Evolutionary conservation across 148 eudicot genomes (phyloP).

Genomic region (Camellia japonica): DNA sequence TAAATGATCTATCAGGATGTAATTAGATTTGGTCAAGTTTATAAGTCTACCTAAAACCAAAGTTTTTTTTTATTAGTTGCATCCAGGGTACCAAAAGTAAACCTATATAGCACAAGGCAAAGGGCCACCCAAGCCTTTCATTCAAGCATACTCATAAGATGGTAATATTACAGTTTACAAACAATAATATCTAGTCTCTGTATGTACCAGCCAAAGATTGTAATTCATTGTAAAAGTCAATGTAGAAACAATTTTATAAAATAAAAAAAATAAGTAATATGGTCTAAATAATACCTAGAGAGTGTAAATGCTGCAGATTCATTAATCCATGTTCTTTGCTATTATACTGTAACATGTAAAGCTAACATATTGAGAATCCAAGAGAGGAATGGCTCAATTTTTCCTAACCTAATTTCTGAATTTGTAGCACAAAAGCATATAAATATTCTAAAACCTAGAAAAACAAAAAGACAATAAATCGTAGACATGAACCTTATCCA

Average conservation of each 20-base stretch:
- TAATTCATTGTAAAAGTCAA: not conserved
- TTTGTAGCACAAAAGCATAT: not conserved
- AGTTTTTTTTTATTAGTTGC: not conserved
- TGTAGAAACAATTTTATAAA: not conserved
- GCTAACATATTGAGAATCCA: not conserved
- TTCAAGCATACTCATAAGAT: not conserved
- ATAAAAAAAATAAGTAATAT: not conserved
- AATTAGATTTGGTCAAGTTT: not conserved
- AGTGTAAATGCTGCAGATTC: not conserved
- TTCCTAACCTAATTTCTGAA: not conserved
- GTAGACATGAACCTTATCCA: not conserved
- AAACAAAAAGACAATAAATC: not conserved
- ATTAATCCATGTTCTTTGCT: not conserved
- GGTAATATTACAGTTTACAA: not conserved
- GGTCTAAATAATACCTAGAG: not conserved
- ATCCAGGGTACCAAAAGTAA: not conserved
- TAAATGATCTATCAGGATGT: not conserved
- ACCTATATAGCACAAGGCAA: not conserved
- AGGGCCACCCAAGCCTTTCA: not conserved
- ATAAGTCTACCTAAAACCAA: not conserved
- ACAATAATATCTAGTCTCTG: not conserved
- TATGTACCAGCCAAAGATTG: not conserved
- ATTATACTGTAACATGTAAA: not conserved
- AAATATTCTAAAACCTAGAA: not conserved
- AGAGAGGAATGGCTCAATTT: not conserved